Evolutionary conservation across 2,329 filamentous ascomycete genomes (phyloP), one percentile per base, ranked within the genome.

Genomic region (Penicillium sp.): DNA sequence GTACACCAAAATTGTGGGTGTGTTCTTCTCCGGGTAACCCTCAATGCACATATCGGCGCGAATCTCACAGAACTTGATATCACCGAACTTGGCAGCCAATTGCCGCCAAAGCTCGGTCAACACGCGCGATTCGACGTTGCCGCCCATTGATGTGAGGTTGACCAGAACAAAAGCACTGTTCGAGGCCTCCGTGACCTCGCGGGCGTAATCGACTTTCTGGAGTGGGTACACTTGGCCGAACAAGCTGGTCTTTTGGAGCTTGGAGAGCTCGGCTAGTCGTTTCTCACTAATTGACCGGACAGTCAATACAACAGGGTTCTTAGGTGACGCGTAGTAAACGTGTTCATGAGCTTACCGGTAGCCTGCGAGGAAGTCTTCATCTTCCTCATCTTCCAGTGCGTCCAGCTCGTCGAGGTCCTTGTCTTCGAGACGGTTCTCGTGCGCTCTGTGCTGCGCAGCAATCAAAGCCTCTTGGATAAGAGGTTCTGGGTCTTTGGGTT

Each of bases 61-160:
- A 63, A 99, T 97, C 77, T 97, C 90, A 72, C 93, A 97, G 75
- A 99, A 99, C 76, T 99, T 99, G 72, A 99, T 80, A 61, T 99
- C 93, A 18, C 92, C 91, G 68, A 92, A 99, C 67, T 93, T 91
- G 55, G 75, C 77, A 1, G 94, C 93, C 39, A 94, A 82, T 67
- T 92, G 86, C 34, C 88, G 82, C 92, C 93, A 99, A 18, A 97
- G 79, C 68, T 96, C 89, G 1, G 87, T 86, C 64, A 97, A 76
- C 3, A 97, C 80, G 55, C 89, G 83, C 3, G 92, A 96, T 75
- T 97, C 92, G 32, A 88, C 82, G 67, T 97, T 97, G 48, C 84
- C 89, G 46, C 89, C 88, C 55, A 86, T 78, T 0, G 89, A 91
- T 6, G 88, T 93, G 47, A 97, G 80, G 63, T 96, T 88, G 46